Conservation (phyloP, 768 basidiomycete species). For the Clitopilus passeckerianus region DNA sequence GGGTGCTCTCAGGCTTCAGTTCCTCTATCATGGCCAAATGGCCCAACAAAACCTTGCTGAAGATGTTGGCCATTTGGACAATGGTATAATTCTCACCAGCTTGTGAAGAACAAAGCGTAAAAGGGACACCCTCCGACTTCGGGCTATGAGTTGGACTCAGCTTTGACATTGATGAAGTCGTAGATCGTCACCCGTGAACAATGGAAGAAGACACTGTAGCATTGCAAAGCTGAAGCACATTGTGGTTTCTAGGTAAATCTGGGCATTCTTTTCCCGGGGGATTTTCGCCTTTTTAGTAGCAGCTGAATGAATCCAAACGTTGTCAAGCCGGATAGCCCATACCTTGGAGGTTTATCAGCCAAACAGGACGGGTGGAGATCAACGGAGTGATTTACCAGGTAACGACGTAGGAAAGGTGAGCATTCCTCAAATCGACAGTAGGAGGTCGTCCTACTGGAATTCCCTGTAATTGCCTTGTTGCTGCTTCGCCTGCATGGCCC, state of each 20-base stretch:
- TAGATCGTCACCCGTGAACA: background rate
- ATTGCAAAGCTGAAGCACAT: background rate
- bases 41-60: too few relatives aligned
- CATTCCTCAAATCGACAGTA: slow-evolving; percentile 84
- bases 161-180: background rate
- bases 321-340: slow-evolving; percentile 82
- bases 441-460: slow-evolving; percentile 82
- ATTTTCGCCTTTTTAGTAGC: slow-evolving; percentile 49
- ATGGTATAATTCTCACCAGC: too few relatives aligned
- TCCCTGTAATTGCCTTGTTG: slow-evolving; percentile 55
- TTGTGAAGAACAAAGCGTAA: background rate
- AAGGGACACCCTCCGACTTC: background rate
- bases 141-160: background rate
- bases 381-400: slow-evolving; percentile 63
- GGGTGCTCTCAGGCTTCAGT: too few relatives aligned
- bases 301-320: slow-evolving; percentile 76
- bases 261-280: slow-evolving; percentile 49
- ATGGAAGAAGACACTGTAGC: background rate
- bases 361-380: background rate
- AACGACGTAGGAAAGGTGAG: slow-evolving; percentile 90
- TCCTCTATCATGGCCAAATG: too few relatives aligned
- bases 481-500: slow-evolving; percentile 76
- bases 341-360: slow-evolving; percentile 48
- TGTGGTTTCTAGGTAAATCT: slow-evolving; percentile 32
- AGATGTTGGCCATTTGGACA: too few relatives aligned